Base-by-base conservation (phyloP, 768 basidiomycete species). In the Leucocoprinus birnbaumii region DNA sequence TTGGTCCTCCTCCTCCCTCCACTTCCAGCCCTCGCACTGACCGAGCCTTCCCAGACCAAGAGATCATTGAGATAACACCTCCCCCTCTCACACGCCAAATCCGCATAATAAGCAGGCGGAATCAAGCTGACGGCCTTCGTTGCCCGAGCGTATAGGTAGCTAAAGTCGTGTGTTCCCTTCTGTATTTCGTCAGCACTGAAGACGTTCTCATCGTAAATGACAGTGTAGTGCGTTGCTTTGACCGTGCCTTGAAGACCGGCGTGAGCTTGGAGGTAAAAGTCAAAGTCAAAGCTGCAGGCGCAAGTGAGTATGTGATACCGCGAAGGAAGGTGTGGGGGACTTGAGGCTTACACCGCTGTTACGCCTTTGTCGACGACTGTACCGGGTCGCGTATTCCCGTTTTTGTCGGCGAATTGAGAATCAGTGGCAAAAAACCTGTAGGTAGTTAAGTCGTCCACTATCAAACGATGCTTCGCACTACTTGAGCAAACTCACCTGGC, bases 111-210 rank as follows among this genome's bases (percentile, higher is more conserved):
- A 0, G 89, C 89, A 0, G 89, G 79, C 0, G 91, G 89, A 10
- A 91, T 77, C 21, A 93, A 72, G 63, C 87, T 90, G 26, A 94
- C 92, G 0, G 90, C 86, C 61, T 89, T 87, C 2, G 90, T 94
- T 0, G 91, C 90, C 3, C 91, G 80, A 0, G 87, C 90, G 60
- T 89, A 94, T 13, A 89, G 73, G 63, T 91, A 92, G 61, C 83
- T 84, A 13, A 76, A 68, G 51, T 82, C 74, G 63, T 92, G 80
- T 0, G 87, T 83, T 1, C 89, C 86, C 56, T 84, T 75, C 64
- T 94, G 91, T 10, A 92, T 71, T 14, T 82, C 80, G 65, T 94
- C 85, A 0, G 89, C 85, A 1, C 70, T 70, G n/a, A 91, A 72
- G 2, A 55, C 63, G 63, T 81, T 85, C 69, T 94, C 90, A 67